These are phyloP conservation scores for Hypoxylon lenormandii DNA, from an alignment of 495 filamentous ascomycete genomes.

Conservation along the genomic window DNA sequence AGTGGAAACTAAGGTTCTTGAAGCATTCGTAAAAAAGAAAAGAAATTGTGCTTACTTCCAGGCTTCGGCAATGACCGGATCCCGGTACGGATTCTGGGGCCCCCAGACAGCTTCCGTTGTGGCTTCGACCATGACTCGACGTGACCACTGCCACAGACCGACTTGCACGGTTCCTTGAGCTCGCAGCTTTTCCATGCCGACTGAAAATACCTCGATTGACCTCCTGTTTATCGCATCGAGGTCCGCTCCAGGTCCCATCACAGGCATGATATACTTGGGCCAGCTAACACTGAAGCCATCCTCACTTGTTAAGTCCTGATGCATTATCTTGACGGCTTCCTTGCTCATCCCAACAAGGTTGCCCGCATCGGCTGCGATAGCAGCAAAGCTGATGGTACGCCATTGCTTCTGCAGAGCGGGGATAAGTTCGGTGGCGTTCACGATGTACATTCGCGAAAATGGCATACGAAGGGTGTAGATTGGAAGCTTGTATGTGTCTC, in stretches of 20 bases:
- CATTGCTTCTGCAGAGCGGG: constrained; percentile 42
- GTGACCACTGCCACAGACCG: constrained; percentile 33
- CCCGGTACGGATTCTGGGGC: constrained; percentile 39
- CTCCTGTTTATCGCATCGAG: constrained; percentile 39
- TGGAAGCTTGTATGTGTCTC: constrained; percentile 40
- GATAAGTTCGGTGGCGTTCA: constrained; percentile 42
- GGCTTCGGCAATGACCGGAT: constrained; percentile 26
- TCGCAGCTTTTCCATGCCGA: constrained; percentile 24
- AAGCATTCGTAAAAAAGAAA: background rate
- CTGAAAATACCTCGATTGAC: constrained; percentile 29
- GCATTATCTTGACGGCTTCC: constrained; percentile 33
- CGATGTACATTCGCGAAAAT: constrained; percentile 40
- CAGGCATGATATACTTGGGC: constrained; percentile 32
- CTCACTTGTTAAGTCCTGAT: constrained; percentile 30
- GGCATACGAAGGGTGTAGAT: constrained; percentile 47
- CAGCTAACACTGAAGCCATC: constrained; percentile 39
- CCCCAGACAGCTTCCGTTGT: constrained; percentile 43
- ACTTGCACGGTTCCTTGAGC: background rate
- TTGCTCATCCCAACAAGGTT: constrained; percentile 36
- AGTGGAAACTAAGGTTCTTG: constrained; percentile 29
- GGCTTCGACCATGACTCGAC: constrained; percentile 18
- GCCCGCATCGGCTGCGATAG: constrained; percentile 34
- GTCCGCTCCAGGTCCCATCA: constrained; percentile 34
- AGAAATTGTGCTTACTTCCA: constrained; percentile 29
- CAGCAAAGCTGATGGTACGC: constrained; percentile 39